These are phyloP conservation scores for Halophytophthora polymorphica DNA, from an alignment of 352 stramenopile genomes.

Conservation along the genomic window DNA sequence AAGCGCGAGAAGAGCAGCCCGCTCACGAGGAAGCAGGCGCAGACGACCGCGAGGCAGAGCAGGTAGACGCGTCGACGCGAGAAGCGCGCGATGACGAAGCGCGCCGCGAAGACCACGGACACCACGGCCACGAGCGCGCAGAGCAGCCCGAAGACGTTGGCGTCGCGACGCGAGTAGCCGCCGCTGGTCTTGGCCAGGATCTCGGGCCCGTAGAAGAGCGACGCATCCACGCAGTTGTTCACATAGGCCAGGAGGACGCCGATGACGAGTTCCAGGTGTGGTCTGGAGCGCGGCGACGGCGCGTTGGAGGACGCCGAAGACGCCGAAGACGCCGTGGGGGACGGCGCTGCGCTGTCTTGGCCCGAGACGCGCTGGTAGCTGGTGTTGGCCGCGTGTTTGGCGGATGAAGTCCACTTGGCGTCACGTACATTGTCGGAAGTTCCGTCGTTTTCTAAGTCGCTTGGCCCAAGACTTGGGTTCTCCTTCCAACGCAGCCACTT, in stretches of 20 bases:
- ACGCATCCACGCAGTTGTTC: constrained; percentile 86
- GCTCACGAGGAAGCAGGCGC: constrained; percentile 61
- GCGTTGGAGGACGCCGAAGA: not conserved
- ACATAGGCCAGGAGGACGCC: constrained; percentile 80
- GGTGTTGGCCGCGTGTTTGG: constrained; percentile 20
- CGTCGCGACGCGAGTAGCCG: constrained; percentile 55
- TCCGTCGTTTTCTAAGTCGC: constrained; percentile 49
- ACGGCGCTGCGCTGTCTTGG: constrained; percentile 13
- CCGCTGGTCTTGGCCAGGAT: constrained; percentile 73
- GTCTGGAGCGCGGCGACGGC: constrained; percentile 9
- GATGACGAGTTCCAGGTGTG: constrained; percentile 65
- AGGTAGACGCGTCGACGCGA: constrained; percentile 72
- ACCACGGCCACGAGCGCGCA: constrained; percentile 65
- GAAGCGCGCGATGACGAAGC: constrained; percentile 67
- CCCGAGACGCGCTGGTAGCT: constrained; percentile 15
- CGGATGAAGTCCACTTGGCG: constrained; percentile 10
- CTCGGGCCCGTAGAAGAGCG: constrained; percentile 84
- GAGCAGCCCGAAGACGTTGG: constrained; percentile 75
- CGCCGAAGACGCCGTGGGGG: not conserved
- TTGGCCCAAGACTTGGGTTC: constrained; percentile 20
- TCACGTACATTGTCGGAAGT: constrained; percentile 24
- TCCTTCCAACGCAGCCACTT: constrained; percentile 76
- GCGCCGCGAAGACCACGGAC: constrained; percentile 64
- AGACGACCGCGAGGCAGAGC: constrained; percentile 66
- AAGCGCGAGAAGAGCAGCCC: constrained; percentile 66